These are phyloP conservation scores for Candida maris DNA, from an alignment of 805 yeast species.

Conservation along the genomic window DNA sequence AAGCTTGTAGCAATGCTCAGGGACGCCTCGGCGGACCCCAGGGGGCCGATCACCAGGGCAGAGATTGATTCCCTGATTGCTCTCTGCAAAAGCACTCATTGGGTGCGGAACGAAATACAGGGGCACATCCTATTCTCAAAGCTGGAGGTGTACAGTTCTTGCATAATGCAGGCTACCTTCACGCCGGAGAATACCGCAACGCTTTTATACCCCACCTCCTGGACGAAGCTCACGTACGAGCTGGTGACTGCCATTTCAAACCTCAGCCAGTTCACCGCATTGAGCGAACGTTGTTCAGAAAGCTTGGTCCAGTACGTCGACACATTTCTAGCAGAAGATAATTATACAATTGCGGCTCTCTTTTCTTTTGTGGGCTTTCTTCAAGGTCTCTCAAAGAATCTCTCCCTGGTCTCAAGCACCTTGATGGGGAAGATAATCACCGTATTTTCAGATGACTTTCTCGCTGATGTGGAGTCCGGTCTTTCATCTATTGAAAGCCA, in stretches of 20 bases:
- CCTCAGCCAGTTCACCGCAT: constrained; percentile 22
- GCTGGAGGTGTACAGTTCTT: constrained; percentile 43
- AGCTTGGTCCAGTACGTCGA: constrained; percentile 10
- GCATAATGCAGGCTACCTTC: constrained; percentile 43
- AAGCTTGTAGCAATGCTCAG: constrained; percentile 19
- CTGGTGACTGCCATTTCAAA: constrained; percentile 31
- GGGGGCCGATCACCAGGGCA: constrained; percentile 17
- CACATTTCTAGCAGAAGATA: background rate
- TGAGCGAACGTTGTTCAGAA: constrained; percentile 9
- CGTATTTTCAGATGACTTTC: constrained; percentile 29
- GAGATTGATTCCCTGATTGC: constrained; percentile 56
- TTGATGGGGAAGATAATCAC: constrained; percentile 17
- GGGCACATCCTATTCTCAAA: constrained; percentile 43
- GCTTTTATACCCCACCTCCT: constrained; percentile 35
- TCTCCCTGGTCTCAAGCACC: constrained; percentile 18
- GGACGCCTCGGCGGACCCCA: constrained; percentile 8
- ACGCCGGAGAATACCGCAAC: constrained; percentile 24
- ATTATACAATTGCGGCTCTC: constrained; percentile 7
- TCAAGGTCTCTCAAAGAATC: constrained; percentile 26
- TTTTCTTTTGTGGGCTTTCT: constrained; percentile 31
- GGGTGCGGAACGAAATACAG: constrained; percentile 34
- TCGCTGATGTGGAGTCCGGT: constrained; percentile 18
- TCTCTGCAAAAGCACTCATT: constrained; percentile 43
- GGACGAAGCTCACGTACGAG: constrained; percentile 38
- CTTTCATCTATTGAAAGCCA: constrained; percentile 14